Percentiles rank a stretch among this genome's conserved stretches.
phyloP scores from a whole-genome alignment of 768 basidiomycete genomes.

The Suillus tomentosus region DNA sequence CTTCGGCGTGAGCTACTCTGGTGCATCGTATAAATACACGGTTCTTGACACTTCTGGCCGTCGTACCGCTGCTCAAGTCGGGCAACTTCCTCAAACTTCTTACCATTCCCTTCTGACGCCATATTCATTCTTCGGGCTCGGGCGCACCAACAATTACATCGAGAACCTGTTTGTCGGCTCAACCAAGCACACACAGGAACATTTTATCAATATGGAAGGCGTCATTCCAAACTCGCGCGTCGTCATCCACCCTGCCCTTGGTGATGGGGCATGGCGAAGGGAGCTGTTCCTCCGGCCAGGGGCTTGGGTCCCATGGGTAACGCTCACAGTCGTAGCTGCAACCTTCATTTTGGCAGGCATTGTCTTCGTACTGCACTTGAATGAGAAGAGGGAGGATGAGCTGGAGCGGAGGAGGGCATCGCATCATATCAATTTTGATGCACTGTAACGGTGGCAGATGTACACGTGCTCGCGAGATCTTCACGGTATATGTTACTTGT shows the following conservation, averaged over 20 bases:
- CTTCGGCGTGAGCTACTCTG: slow-evolving; percentile 91
- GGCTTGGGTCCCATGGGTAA: slow-evolving; percentile 98
- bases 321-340: slow-evolving; percentile 77
- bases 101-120: slow-evolving; percentile 91
- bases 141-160: slow-evolving; percentile 98
- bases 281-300: slow-evolving; percentile 93
- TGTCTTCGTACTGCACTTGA: slow-evolving; percentile 84
- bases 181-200: slow-evolving; percentile 67
- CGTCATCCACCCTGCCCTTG: slow-evolving; percentile 81
- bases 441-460: slow-evolving; percentile 52
- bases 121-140: slow-evolving; percentile 95
- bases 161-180: slow-evolving; percentile 98
- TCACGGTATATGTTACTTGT: slow-evolving; percentile 9
- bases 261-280: slow-evolving; percentile 68
- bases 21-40: slow-evolving; percentile 96
- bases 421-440: slow-evolving; percentile 98
- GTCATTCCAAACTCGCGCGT: slow-evolving; percentile 97
- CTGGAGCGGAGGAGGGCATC: slow-evolving; percentile 82
- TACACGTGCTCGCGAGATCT: slow-evolving; percentile 14
- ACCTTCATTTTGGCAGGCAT: slow-evolving; percentile 76
- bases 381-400: slow-evolving; percentile 97
- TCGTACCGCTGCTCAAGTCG: slow-evolving; percentile 91
- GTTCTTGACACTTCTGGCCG: slow-evolving; percentile 88
- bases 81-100: slow-evolving; percentile 89
- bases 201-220: slow-evolving; percentile 93